These are phyloP conservation scores for Thelonectria olida DNA, from an alignment of 2,329 filamentous ascomycete genomes.

Conservation along the genomic window DNA sequence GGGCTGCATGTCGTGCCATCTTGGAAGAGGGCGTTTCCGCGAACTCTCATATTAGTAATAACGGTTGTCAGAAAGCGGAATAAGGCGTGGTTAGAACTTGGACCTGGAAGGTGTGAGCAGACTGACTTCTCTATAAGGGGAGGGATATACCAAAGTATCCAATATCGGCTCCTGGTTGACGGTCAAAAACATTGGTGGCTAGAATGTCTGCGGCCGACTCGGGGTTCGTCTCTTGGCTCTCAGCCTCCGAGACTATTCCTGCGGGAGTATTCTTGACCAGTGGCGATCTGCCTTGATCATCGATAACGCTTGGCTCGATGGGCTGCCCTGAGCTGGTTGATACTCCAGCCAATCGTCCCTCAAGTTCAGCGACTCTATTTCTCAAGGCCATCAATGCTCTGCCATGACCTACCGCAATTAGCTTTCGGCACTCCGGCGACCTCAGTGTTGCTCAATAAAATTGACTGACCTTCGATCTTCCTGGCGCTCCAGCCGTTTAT, in stretches of 20 bases:
- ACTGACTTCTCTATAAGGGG: neutral
- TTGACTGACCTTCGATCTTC: slow-evolving; percentile 30
- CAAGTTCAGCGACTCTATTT: slow-evolving; percentile 33
- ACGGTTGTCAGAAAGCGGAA: slow-evolving; percentile 39
- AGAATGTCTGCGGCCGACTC: slow-evolving; percentile 40
- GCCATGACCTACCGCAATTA: neutral
- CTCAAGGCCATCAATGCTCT: slow-evolving; percentile 27
- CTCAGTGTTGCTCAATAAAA: too few species aligned
- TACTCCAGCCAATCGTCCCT: slow-evolving; percentile 27
- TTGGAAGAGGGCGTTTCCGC: slow-evolving; percentile 17
- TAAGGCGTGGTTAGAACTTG: slow-evolving; percentile 44
- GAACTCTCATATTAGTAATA: slow-evolving; percentile 37
- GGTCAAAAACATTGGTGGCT: slow-evolving; percentile 42
- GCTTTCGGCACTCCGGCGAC: neutral
- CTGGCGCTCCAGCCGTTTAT: slow-evolving; percentile 37
- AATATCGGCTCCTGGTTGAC: slow-evolving; percentile 34
- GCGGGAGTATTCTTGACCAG: slow-evolving; percentile 8
- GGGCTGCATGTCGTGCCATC: slow-evolving; percentile 12
- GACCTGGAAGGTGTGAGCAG: slow-evolving; percentile 28
- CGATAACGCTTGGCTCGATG: neutral
- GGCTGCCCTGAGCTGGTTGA: neutral
- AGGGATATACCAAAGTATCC: neutral
- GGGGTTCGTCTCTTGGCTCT: slow-evolving; percentile 16
- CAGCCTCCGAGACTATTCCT: slow-evolving; percentile 11
- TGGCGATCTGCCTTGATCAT: slow-evolving; percentile 2